Evolutionary conservation across 352 stramenopile genomes (phyloP), one percentile per base, ranked within the genome.

Genomic region (Blastocystis sp.): DNA sequence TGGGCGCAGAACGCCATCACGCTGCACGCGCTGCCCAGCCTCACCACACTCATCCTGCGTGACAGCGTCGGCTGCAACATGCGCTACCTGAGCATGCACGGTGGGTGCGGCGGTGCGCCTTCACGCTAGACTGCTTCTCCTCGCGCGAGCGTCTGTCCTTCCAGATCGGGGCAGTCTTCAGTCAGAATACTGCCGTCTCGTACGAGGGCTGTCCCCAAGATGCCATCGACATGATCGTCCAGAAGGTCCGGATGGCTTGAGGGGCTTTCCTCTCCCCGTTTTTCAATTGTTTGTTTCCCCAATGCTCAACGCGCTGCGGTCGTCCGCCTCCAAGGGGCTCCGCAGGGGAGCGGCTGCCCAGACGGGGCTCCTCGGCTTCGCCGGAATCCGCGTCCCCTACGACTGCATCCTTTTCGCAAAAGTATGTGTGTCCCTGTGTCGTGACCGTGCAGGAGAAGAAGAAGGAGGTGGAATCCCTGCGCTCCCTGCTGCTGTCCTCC

Each of bases 391-490:
- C 19, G 60, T 66, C n/a, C 74, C 74, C 19, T 66, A 52, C 45
- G 74, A 84, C n/a, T 45, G 56, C 23, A 28, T 84, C 40, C 34
- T 84, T 19, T 84, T 70, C 34, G 74, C 74, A 38, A 34, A 84
- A 70, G 74, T 84, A 67, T 14, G n/a, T 40, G 48, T 53, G 28
- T 67, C 28, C 7, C 19, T 40, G 23, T 19, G 21, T 66, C 10
- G 34, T 60, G 43, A n/a, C 28, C n/a, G 40, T 23, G 17, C 69
- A 84, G 74, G 34, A 14, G 48, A 40, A 64, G 10, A 84, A 84
- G 56, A 84, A 84, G 60, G 56, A 84, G 21, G 52, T 84, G 2
- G 21, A 48, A 14, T 56, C 48, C 5, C 48, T 56, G 48, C 48
- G 48, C 14, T 56, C 48, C 14, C 48, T 7, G 5, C 48, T 56